These are phyloP conservation scores for Hordeum marinum DNA, from an alignment of 176 grass and related monocot genomes.

Conservation along the genomic window DNA sequence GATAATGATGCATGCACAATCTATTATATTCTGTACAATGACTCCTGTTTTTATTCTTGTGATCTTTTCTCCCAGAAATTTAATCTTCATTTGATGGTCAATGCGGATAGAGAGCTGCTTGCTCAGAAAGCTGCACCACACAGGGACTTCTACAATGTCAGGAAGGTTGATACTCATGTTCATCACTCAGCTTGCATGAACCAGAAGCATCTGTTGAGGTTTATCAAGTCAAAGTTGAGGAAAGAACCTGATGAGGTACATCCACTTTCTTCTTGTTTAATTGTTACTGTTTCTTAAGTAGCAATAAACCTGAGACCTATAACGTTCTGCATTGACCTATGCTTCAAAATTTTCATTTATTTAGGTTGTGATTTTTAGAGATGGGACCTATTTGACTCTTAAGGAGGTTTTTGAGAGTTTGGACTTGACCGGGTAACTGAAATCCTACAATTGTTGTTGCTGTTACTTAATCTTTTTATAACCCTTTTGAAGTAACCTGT, in stretches of 20 bases:
- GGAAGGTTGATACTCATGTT: slow-evolving; percentile 98
- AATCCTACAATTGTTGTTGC: background rate
- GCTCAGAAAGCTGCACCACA: slow-evolving; percentile 96
- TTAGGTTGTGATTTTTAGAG: slow-evolving; percentile 96
- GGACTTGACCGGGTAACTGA: slow-evolving; percentile 85
- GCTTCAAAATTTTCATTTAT: slow-evolving; percentile 25
- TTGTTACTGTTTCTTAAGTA: background rate
- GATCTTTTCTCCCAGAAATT: slow-evolving; percentile 58
- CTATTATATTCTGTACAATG: background rate
- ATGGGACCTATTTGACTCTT: slow-evolving; percentile 92
- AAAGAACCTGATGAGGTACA: slow-evolving; percentile 91
- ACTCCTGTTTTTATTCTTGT: slow-evolving; percentile 16
- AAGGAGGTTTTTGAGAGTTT: slow-evolving; percentile 97
- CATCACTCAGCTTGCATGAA: slow-evolving; percentile 99
- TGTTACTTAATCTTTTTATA: slow-evolving; percentile 2
- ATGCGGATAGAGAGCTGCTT: slow-evolving; percentile 92
- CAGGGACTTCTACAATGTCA: slow-evolving; percentile 92
- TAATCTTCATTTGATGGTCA: slow-evolving; percentile 97
- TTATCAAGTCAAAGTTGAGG: slow-evolving; percentile 94
- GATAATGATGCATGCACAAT: background rate
- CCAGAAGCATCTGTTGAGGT: slow-evolving; percentile 92
- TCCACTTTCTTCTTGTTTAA: background rate
- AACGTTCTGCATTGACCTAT: background rate
- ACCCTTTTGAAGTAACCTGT: background rate
- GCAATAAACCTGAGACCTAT: background rate